Percentiles rank a stretch among this genome's conserved stretches.
Evolutionary conservation across 805 yeast species (phyloP).

Genomic region (Hanseniaspora pseudoguilliermondii): DNA sequence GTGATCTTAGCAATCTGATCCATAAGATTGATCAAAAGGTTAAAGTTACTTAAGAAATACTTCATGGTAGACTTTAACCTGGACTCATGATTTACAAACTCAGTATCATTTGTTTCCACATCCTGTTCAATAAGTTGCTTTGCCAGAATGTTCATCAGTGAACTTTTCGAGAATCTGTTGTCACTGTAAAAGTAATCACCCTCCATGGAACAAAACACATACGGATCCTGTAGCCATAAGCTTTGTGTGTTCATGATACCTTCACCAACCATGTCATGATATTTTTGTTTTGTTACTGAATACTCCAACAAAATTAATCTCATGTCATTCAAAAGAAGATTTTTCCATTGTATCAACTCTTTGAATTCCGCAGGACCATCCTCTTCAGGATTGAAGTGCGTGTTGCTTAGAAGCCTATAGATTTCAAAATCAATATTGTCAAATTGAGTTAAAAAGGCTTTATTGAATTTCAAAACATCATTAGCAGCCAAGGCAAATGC

Average conservation of each 20-base stretch:
- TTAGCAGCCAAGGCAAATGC: slow-evolving; percentile 24
- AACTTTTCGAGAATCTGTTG: not conserved
- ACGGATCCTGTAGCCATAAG: slow-evolving; percentile 61
- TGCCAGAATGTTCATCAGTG: slow-evolving; percentile 27
- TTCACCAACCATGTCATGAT: slow-evolving; percentile 48
- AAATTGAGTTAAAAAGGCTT: slow-evolving; percentile 21
- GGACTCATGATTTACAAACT: slow-evolving; percentile 26
- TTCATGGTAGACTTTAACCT: slow-evolving; percentile 23
- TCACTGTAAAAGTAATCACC: slow-evolving; percentile 30
- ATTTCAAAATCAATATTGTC: slow-evolving; percentile 26
- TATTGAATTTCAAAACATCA: slow-evolving; percentile 24
- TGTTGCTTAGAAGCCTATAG: slow-evolving; percentile 22
- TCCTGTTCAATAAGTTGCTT: slow-evolving; percentile 36
- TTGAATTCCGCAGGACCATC: slow-evolving; percentile 8
- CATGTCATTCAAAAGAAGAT: slow-evolving; percentile 4
- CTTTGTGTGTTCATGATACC: slow-evolving; percentile 58
- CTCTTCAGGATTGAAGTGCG: slow-evolving; percentile 16
- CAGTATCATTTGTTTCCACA: slow-evolving; percentile 30
- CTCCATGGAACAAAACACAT: slow-evolving; percentile 51
- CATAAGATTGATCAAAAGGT: slow-evolving; percentile 30
- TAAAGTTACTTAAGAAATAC: slow-evolving; percentile 28
- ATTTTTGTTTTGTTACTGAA: slow-evolving; percentile 56
- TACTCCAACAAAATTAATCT: slow-evolving; percentile 45
- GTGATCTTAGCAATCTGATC: slow-evolving; percentile 56
- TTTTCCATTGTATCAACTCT: slow-evolving; percentile 10